Base-by-base conservation (phyloP, 208 protist species). In the Leishmania turanica region DNA sequence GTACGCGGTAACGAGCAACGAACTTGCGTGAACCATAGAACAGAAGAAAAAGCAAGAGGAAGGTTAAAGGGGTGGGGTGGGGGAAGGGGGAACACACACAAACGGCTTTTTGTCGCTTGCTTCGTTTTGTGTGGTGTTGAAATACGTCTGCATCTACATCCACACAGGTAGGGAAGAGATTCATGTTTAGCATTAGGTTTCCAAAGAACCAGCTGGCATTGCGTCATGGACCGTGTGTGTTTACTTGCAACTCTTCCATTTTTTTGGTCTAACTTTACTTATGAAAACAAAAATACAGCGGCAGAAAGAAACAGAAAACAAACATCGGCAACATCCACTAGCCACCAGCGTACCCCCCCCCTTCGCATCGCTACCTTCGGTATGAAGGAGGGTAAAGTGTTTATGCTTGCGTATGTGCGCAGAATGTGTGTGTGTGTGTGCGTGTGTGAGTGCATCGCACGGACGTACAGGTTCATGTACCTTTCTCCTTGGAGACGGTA, bases 1-100 rank as follows among this genome's bases (percentile, higher is more conserved):
- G 60, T 31, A 13, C 13, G 7, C 60, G n/a, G 60, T 37, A 40
- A 66, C n/a, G n/a, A 37, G 24, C n/a, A 37, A 66, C 40, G 40
- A 56, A 51, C 6, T 3, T 7, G 65, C 27, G 24, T 7, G 60
- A 24, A 1, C 74, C 6, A 70, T 24, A 62, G 71, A 79, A 4
- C n/a, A 40, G 75, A 8, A 8, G 45, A 7, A 31, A 62, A 8
- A 3, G 56, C 2, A 62, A n/a, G 27, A 69, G 27, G 11, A 62
- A 31, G 24, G 8, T 2, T 24, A 31, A 45, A 45, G 42, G 5
- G 0, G 42, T 45, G 42, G 1, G 40, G 40, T 42, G 40, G 40
- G 40, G 40, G 40, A 42, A 2, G 53, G 27, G 72, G 13, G 64
- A 54, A 75, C 69, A 78, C 69, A 72, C 2, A 77, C n/a, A 76